Percentiles rank a stretch among this genome's conserved stretches.
phyloP scores from a whole-genome alignment of 2,329 filamentous ascomycete genomes.

The Aureobasidium melanogenum region DNA sequence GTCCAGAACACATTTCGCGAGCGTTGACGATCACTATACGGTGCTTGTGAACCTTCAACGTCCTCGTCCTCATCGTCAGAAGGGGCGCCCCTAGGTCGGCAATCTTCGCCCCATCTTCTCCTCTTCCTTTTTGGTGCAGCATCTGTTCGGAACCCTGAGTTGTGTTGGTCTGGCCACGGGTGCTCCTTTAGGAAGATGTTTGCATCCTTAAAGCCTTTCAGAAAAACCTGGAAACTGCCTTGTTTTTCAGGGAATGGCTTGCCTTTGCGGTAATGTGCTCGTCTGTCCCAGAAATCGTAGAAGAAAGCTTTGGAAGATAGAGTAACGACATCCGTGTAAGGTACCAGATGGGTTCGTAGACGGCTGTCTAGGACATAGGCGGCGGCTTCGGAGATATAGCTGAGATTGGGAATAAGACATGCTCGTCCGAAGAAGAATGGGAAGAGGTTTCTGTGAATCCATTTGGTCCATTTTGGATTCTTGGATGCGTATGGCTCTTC shows the following conservation, averaged over 20 bases:
- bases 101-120: slow-evolving; percentile 68
- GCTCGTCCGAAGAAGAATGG: slow-evolving; percentile 94
- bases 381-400: slow-evolving; percentile 94
- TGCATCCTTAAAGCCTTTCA: slow-evolving; percentile 94
- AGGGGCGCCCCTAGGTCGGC: slow-evolving; percentile 54
- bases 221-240: slow-evolving; percentile 93
- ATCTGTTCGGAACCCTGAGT: slow-evolving; percentile 56
- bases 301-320: slow-evolving; percentile 95
- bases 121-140: slow-evolving; percentile 59
- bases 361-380: slow-evolving; percentile 91
- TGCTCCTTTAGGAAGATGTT: slow-evolving; percentile 92
- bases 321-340: slow-evolving; percentile 91
- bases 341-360: slow-evolving; percentile 82
- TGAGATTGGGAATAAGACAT: slow-evolving; percentile 92
- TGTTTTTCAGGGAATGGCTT: slow-evolving; percentile 81
- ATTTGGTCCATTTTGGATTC: slow-evolving; percentile 99
- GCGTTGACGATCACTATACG: slow-evolving; percentile 19
- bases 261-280: slow-evolving; percentile 78
- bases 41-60: slow-evolving; percentile 21
- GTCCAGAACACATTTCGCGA: slow-evolving; percentile 69
- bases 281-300: slow-evolving; percentile 94
- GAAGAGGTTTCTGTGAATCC: slow-evolving; percentile 96
- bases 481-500: slow-evolving; percentile 95
- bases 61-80: slow-evolving; percentile 44
- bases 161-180: slow-evolving; percentile 90